A percentile compares a stretch with the other conserved stretches of the same genome.
These are phyloP conservation scores for Pseudozyma tsukubaensis DNA, from an alignment of 1,284 basidiomycete genomes.

Conservation along the genomic window DNA sequence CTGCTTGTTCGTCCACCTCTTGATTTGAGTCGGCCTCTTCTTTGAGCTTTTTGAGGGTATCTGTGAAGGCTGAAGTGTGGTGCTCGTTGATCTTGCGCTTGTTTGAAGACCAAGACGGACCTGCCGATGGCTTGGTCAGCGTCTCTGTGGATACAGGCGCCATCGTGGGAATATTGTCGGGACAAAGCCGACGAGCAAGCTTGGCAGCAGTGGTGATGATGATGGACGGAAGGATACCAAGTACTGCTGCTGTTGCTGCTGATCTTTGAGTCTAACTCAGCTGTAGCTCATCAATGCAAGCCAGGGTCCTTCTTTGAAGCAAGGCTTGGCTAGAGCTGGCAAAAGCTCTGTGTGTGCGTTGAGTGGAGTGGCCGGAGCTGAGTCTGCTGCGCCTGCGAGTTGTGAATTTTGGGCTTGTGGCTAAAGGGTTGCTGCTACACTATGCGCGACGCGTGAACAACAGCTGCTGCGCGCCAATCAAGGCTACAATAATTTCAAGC, in stretches of 20 bases:
- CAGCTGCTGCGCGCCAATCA: not conserved
- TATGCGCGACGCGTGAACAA: constrained; percentile 49
- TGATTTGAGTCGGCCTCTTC: constrained; percentile 47
- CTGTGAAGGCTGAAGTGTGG: constrained; percentile 53
- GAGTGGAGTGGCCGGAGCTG: constrained; percentile 6
- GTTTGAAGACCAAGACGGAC: constrained; percentile 26
- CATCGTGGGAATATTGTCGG: constrained; percentile 26
- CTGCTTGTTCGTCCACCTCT: constrained; percentile 46
- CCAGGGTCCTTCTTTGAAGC: no score
- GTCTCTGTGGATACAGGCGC: constrained; percentile 46
- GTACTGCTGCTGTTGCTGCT: not conserved
- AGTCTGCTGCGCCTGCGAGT: constrained; percentile 8
- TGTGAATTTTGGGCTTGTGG: not conserved
- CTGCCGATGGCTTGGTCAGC: constrained; percentile 25
- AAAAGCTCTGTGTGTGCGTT: no score
- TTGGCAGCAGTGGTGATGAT: not conserved
- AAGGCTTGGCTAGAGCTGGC: no score
- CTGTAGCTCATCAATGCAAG: no score
- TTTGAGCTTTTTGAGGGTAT: constrained; percentile 58
- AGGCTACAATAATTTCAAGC: not conserved
- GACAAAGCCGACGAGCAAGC: constrained; percentile 5
- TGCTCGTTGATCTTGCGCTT: constrained; percentile 52
- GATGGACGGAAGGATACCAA: not conserved
- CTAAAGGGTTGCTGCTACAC: constrained; percentile 4
- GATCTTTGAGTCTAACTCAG: no score